Evolutionary conservation across 257 asterid genomes (phyloP), one percentile per base, ranked within the genome.

Genomic region (Craterostigma plantagineum): DNA sequence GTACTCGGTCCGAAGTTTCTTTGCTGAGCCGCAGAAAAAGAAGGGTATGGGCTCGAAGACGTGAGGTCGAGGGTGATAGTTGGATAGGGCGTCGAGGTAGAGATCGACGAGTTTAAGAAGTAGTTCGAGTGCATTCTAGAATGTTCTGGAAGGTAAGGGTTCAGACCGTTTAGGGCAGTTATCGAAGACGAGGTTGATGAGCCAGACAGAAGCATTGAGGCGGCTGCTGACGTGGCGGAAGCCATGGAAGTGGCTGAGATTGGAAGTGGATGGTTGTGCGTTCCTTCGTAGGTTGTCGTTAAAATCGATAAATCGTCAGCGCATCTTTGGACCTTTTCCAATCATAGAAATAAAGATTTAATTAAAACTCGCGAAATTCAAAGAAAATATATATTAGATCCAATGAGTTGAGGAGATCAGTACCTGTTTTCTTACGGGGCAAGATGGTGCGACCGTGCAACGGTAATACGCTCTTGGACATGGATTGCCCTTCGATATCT

Each of bases 401-500:
- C 14, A n/a, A n/a, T n/a, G n/a, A n/a, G 44, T n/a, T 2, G 12
- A 40, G 14, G 3, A 40, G 30, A 23, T 23, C 2, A 23, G 0
- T 66, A 85, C 95, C 78, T 82, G 95, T 38, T 79, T 87, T 47
- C 97, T 62, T 2, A 87, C 97, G 0, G 97, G 95, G 10, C 97
- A 87, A 0, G 78, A 65, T 4, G 90, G 80, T 43, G 97, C 92
- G 3, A 82, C 78, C 0, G 95, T 82, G 60, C 97, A 87, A 53
- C 97, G 95, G 35, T 87, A 87, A 54, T 87, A 87, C 16, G 97
- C 95, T 51, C 97, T 60, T n/a, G 97, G 97, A 64, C 97, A 82
- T 2, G 97, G 97, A 23, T 87, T 87, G 8, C 95, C 95, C 56
- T 87, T 87, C 1, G 97, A 77, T 36, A 79, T 72, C 73, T 87